Evolutionary conservation across 2,329 filamentous ascomycete species (phyloP).

Genomic region (Ophiostoma tasmaniense): DNA sequence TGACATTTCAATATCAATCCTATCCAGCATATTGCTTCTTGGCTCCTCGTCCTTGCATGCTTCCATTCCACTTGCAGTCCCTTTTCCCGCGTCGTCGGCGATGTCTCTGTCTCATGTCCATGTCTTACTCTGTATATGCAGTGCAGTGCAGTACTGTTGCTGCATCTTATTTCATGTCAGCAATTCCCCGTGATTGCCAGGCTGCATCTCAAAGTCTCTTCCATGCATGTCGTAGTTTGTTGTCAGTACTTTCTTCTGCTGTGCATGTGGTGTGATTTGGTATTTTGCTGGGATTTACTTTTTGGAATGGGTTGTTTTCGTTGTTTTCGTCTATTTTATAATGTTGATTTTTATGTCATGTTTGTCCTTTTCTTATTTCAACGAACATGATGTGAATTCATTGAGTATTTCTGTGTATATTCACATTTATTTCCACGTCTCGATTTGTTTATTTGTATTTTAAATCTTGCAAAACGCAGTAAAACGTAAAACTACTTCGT

Average conservation of each 20-base stretch:
- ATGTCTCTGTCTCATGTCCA: neutral
- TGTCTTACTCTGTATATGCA: neutral
- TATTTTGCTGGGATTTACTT: no score
- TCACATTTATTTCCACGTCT: no score
- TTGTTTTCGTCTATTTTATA: no score
- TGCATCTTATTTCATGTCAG: neutral
- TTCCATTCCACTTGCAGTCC: neutral
- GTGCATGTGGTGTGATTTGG: neutral
- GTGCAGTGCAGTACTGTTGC: neutral
- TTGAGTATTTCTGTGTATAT: neutral
- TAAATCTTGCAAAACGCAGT: no score
- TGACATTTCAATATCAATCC: neutral
- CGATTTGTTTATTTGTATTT: no score
- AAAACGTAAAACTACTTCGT: no score
- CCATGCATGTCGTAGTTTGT: neutral
- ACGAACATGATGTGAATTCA: neutral
- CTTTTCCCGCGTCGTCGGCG: conserved; percentile 3
- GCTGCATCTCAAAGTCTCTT: neutral
- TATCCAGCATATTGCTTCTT: neutral
- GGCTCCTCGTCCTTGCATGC: neutral
- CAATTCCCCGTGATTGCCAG: neutral
- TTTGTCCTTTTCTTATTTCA: no score
- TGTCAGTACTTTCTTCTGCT: neutral
- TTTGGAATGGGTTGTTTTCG: neutral
- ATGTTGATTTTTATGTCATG: no score